Evolutionary conservation across 73 alveolate genomes (phyloP).

Genomic region (Uronychia binucleata): DNA sequence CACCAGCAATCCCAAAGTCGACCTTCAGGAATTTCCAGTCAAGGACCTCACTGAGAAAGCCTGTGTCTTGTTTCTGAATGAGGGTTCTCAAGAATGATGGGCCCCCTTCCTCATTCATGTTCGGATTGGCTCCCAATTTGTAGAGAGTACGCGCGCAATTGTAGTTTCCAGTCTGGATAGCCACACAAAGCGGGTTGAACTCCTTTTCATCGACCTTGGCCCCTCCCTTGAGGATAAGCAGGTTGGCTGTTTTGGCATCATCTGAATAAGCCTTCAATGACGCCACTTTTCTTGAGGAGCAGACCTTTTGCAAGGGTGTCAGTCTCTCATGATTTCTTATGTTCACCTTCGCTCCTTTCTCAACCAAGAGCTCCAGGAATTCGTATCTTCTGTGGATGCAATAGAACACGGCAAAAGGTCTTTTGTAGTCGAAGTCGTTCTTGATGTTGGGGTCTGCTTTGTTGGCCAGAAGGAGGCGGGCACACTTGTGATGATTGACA

Average conservation of each 20-base stretch:
- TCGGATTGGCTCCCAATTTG: neutral
- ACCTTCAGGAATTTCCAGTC: neutral
- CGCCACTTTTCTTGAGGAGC: neutral
- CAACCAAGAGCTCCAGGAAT: neutral
- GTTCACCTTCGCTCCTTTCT: neutral
- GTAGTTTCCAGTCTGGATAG: neutral
- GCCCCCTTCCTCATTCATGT: neutral
- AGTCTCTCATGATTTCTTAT: neutral
- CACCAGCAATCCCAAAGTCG: neutral
- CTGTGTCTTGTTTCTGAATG: neutral
- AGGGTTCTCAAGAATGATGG: neutral
- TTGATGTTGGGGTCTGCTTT: neutral
- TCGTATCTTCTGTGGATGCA: neutral
- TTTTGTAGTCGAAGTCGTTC: neutral
- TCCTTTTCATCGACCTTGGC: neutral
- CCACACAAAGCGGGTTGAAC: neutral
- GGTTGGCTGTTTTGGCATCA: neutral
- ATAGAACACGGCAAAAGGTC: neutral
- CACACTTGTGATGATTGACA: neutral
- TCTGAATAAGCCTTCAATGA: neutral
- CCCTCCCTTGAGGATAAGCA: neutral
- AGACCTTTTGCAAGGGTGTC: constrained; percentile 1
- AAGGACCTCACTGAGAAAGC: neutral
- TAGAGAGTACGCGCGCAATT: neutral
- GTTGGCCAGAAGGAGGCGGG: neutral